These are phyloP conservation scores for Globisporangium paroecandrum DNA, from an alignment of 352 stramenopile genomes.

Conservation along the genomic window DNA sequence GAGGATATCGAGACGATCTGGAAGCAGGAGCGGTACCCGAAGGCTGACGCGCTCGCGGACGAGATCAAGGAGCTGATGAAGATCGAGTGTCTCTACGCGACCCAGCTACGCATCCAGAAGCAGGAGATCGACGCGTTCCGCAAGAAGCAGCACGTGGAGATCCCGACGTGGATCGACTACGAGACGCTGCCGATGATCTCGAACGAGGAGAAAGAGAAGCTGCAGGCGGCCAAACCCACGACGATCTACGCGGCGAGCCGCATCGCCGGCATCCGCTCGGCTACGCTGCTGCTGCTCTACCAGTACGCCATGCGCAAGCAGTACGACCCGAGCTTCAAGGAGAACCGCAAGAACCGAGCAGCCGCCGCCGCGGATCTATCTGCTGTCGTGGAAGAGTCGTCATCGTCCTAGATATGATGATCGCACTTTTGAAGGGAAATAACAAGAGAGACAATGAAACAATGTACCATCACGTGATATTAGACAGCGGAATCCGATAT, in stretches of 20 bases:
- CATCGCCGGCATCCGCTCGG: slow-evolving; percentile 89
- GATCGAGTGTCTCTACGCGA: slow-evolving; percentile 91
- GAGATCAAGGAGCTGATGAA: slow-evolving; percentile 60
- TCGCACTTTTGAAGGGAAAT: background rate
- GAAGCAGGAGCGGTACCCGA: slow-evolving; percentile 38
- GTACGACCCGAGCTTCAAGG: slow-evolving; percentile 18
- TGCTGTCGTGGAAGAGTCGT: background rate
- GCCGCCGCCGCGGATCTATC: slow-evolving; percentile 5
- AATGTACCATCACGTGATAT: slow-evolving; percentile 6
- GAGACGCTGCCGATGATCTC: slow-evolving; percentile 92
- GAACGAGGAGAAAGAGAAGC: slow-evolving; percentile 95
- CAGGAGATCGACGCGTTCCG: slow-evolving; percentile 96
- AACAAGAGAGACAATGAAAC: background rate
- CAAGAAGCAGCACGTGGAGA: slow-evolving; percentile 90
- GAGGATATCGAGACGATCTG: slow-evolving; percentile 62
- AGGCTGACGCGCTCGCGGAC: slow-evolving; percentile 44
- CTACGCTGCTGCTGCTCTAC: slow-evolving; percentile 73
- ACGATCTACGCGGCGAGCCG: slow-evolving; percentile 95
- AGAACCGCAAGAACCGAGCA: slow-evolving; percentile 25
- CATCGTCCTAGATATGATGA: background rate
- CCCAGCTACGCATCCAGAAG: slow-evolving; percentile 91
- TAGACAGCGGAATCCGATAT: background rate
- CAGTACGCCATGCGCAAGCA: slow-evolving; percentile 62
- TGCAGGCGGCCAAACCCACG: slow-evolving; percentile 74
- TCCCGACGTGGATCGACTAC: slow-evolving; percentile 94